A percentile compares a stretch with the other conserved stretches of the same genome.
Evolutionary conservation across 2,329 filamentous ascomycete genomes (phyloP).

Genomic region (Alternaria triticina): DNA sequence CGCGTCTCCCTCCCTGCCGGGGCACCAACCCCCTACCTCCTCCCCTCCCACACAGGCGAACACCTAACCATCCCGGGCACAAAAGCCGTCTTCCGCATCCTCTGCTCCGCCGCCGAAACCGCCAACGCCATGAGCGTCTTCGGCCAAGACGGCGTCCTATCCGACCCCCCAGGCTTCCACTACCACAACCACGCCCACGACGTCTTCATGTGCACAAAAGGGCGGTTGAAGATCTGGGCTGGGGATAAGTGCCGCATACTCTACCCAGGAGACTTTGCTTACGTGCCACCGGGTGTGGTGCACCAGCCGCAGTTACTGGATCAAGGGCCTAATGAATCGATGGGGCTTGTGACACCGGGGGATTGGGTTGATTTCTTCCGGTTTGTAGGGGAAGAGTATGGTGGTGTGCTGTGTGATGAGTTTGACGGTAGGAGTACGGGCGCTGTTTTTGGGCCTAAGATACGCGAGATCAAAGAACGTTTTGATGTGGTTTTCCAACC

Average conservation of each 20-base stretch:
- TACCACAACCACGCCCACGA: constrained; percentile 28
- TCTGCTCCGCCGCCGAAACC: constrained; percentile 23
- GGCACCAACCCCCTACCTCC: constrained; percentile 19
- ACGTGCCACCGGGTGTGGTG: constrained; percentile 24
- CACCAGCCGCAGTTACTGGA: constrained; percentile 26
- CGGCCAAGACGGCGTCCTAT: constrained; percentile 21
- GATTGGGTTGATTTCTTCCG: constrained; percentile 32
- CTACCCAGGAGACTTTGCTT: constrained; percentile 25
- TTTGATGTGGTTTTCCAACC: constrained; percentile 26
- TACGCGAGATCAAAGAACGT: constrained; percentile 26
- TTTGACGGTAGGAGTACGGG: constrained; percentile 18
- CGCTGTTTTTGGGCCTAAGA: constrained; percentile 18
- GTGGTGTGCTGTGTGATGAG: constrained; percentile 25
- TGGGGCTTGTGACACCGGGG: constrained; percentile 26
- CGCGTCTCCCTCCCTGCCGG: constrained; percentile 14
- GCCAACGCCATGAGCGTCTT: constrained; percentile 26
- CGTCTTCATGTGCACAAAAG: constrained; percentile 30
- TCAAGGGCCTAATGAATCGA: constrained; percentile 19
- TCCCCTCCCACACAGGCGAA: constrained; percentile 24
- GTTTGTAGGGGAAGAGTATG: constrained; percentile 22
- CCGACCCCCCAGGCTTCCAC: constrained; percentile 27
- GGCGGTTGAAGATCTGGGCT: constrained; percentile 23
- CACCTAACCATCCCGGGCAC: constrained; percentile 23
- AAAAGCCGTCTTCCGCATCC: constrained; percentile 22
- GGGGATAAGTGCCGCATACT: constrained; percentile 26